Base-by-base conservation (phyloP, 176 grass and related monocot species). In the Typha latifolia region DNA sequence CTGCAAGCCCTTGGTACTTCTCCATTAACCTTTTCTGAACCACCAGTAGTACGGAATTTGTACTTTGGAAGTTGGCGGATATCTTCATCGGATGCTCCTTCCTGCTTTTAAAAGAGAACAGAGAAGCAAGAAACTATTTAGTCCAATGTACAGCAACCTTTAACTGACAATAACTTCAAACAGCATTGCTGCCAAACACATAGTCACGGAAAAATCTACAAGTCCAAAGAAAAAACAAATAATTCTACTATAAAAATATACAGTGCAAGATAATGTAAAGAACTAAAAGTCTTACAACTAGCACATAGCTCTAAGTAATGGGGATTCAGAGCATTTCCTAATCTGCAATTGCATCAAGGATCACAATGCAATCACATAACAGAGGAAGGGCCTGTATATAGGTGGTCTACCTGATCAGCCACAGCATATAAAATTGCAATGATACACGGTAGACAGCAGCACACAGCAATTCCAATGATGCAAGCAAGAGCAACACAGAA, bases 391-490 rank as follows among this genome's bases (percentile, higher is more conserved):
- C 24, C 23, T 18, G 29, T 16, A 31, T 64, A 47, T 78, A 65
- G 49, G 52, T 69, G 19, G 8, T 49, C 47, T 88, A 80, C 80
- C 49, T 83, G 77, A 83, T 88, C 80, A 66, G 53, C 75, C 61
- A 83, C 77, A 24, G 65, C 73, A 62, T 77, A 82, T 49, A 87
- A 61, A 76, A 88, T 77, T 72, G 73, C 73, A 55, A 88, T 81
- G 49, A 84, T 80, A 56, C 80, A 87, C 61, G 77, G 69, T 48
- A 88, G 81, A 52, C 81, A 88, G 37, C 81, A 84, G 59, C 72
- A 88, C 57, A 80, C 51, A 68, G 80, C 65, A 77, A 80, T 57
- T 63, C 81, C 81, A 62, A 74, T 61, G 15, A 88, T 37, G 32
- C 73, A 81, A 20, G 73, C 77, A 24, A 88, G 77, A 52, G 69